Base-by-base conservation (phyloP, 2,329 filamentous ascomycete species). In the Ceratocystiopsis minuta region DNA sequence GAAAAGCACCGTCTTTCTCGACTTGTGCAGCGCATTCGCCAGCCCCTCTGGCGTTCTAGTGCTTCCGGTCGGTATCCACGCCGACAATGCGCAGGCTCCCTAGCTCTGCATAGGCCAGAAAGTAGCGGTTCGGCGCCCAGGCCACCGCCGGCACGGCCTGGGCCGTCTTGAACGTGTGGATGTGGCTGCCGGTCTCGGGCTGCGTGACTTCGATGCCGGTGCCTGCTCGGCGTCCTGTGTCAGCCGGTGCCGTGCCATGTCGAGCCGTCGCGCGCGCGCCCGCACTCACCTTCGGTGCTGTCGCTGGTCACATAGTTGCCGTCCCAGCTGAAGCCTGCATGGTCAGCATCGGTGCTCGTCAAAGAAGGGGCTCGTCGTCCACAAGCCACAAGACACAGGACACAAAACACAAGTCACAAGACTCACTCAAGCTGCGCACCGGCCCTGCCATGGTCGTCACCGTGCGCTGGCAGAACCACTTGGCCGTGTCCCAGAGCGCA, bases 81-180 rank as follows among this genome's bases (percentile, higher is more conserved):
- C 77, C 78, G 38, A 84, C 64, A 44, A 86, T 82, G 52, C 78
- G 75, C 44, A 87, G 57, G 40, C 69, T 69, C 1, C 78, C 78
- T 33, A 73, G 59, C 53, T 87, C 81, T 41, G 73, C 73, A 55
- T 84, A 86, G 2, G 81, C 82, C 45, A 88, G 59, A 49, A 72
- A 75, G 55, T 87, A 87, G 43, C 75, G 67, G 36, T 70, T 77
- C 3, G 82, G 82, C 48, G 83, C 80, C 81, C 81, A 87, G 3
- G 78, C 71, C 9, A 86, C 78, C 12, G 80, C 68, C 1, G 75
- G 72, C 42, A 72, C 75, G 13, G 77, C 62, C 17, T 72, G 69
- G 1, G 65, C 64, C 11, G 80, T 79, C 56, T 84, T 83, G 49
- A 85, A 68, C 2, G 69, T 80, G 54, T 83, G 70, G 14, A 86